Base-by-base conservation (phyloP, 2,329 filamentous ascomycete species). In the Pleomassaria siparia region DNA sequence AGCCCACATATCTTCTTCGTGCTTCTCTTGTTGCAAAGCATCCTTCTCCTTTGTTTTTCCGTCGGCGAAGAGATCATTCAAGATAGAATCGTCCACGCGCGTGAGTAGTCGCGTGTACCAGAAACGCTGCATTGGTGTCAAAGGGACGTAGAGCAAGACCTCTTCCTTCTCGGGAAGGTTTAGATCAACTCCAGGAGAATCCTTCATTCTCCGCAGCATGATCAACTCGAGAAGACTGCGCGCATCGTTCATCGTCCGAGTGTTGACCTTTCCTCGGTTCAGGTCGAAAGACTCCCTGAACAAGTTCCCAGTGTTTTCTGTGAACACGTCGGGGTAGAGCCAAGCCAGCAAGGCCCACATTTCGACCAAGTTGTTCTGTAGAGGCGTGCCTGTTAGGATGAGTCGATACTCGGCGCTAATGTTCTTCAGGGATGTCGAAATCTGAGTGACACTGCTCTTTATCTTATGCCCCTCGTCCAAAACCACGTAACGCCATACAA, bases 401-500 rank as follows among this genome's bases (percentile, higher is more conserved):
- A 81, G 62, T 7, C 77, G 75, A 47, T 73, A 75, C 40, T 80
- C 76, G 0, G 78, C 71, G 15, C 68, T 69, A 24, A 81, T 55
- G 13, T 62, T 67, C 28, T 74, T 72, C 3, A 80, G 55, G 2
- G 73, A 60, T 4, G 63, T 61, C 0, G 78, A 71, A 11, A 79
- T 64, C 16, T 74, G 68, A 0, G 74, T 73, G 5, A 67, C 60
- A 28, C 74, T 74, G 74, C 96, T 99, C 81, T 99, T 99, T 91
- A 99, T 97, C 70, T 92, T 90, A 72, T 99, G 94, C 73, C 94
- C 94, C 78, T 99, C 94, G 62, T 99, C 94, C 53, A 99, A 91
- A 58, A 99, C 96, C 87, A 97, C 96, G 74, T 99, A 95, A 61
- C 96, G 87, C 94, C 94, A 99, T 72, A 96, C 95, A 72, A 99